Conservation (phyloP, 108 stramenopile genomes). For the Seminavis robusta region DNA sequence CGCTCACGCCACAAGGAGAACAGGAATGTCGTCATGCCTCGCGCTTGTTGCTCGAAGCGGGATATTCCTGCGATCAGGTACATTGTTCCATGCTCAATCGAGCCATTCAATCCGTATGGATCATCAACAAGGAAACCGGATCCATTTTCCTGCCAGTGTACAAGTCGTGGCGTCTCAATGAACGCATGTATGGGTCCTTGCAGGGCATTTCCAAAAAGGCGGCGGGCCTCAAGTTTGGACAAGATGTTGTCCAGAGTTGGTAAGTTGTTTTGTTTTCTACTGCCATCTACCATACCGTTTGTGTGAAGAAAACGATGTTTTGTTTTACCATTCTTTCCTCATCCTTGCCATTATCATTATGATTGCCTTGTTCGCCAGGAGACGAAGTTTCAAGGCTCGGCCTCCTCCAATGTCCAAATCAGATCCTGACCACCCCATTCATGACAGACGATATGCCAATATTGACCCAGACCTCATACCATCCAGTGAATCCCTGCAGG, state of each 20-base stretch:
- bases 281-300: too few species aligned
- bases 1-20: constrained; percentile 20
- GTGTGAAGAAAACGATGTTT: too few species aligned
- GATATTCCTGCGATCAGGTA: constrained; percentile 55
- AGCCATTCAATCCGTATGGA: constrained; percentile 60
- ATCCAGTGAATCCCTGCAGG: constrained; percentile 44
- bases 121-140: constrained; percentile 14
- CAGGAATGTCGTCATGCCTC: constrained; percentile 41
- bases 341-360: too few species aligned
- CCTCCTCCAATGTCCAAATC: too few species aligned
- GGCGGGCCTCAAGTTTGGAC: constrained; percentile 78
- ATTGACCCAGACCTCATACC: constrained; percentile 44
- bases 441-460: constrained; percentile 52
- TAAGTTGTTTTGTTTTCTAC: too few species aligned
- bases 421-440: constrained; percentile 41
- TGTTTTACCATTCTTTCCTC: too few species aligned
- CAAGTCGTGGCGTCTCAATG: constrained; percentile 2
- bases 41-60: constrained; percentile 37
- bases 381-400: too few species aligned
- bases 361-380: too few species aligned
- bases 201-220: constrained; percentile 76
- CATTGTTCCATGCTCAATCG: constrained; percentile 71
- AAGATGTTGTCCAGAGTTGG: too few species aligned
- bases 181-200: constrained; percentile 60
- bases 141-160: background rate